Evolutionary conservation across 2,329 filamentous ascomycete genomes (phyloP).

Genomic region (Alternaria gansuensis): DNA sequence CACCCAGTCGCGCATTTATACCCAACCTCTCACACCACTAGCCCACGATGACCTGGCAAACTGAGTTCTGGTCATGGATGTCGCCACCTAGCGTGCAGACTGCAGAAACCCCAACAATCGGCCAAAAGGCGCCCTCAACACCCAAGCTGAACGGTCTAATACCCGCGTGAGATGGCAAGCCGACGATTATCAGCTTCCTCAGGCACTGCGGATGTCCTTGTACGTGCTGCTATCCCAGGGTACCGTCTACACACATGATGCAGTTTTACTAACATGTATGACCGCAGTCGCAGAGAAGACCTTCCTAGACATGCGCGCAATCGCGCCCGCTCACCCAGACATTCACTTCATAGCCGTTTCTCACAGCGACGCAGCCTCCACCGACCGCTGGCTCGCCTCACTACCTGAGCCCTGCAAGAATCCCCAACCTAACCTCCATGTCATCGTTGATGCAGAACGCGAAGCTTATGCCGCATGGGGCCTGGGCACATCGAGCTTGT

Average conservation of each 20-base stretch:
- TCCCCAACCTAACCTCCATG: slow-evolving; percentile 62
- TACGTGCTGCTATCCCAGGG: slow-evolving; percentile 51
- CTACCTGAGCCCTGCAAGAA: slow-evolving; percentile 35
- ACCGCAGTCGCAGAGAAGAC: slow-evolving; percentile 72
- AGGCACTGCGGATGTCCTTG: slow-evolving; percentile 79
- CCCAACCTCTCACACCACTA: neutral
- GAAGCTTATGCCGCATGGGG: slow-evolving; percentile 72
- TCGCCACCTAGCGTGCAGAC: slow-evolving; percentile 41
- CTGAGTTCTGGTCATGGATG: slow-evolving; percentile 57
- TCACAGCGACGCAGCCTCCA: slow-evolving; percentile 46
- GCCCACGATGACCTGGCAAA: slow-evolving; percentile 49
- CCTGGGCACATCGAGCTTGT: slow-evolving; percentile 67
- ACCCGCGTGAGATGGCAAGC: slow-evolving; percentile 61
- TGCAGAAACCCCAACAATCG: slow-evolving; percentile 61
- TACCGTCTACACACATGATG: neutral
- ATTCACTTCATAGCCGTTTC: slow-evolving; percentile 49
- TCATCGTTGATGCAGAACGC: slow-evolving; percentile 69
- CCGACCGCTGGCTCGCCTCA: slow-evolving; percentile 46
- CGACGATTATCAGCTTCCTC: slow-evolving; percentile 72
- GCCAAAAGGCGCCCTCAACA: slow-evolving; percentile 65
- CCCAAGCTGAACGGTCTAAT: slow-evolving; percentile 58
- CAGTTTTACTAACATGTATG: slow-evolving; percentile 9
- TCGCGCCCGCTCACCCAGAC: slow-evolving; percentile 37
- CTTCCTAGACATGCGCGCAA: slow-evolving; percentile 52
- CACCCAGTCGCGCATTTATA: neutral